Conservation (phyloP, 352 stramenopile genomes). For the Phytophthora uliginosa region DNA sequence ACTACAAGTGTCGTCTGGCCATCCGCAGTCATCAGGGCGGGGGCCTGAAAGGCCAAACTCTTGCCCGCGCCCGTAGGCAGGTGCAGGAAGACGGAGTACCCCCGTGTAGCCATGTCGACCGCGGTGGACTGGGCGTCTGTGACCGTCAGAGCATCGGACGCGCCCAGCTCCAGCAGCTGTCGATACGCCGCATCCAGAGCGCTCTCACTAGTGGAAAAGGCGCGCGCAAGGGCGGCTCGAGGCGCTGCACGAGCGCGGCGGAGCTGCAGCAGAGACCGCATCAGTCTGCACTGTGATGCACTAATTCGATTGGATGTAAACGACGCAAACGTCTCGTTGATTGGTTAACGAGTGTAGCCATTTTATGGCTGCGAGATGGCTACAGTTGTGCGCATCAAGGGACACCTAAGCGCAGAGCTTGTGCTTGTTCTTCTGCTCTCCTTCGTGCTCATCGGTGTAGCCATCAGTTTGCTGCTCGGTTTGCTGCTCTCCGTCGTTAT, state of each 20-base stretch:
- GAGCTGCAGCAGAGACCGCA: slow-evolving; percentile 20
- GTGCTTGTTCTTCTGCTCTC: slow-evolving; percentile 1
- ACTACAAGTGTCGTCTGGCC: slow-evolving; percentile 70
- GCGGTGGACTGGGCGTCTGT: slow-evolving; percentile 56
- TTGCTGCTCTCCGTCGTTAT: not conserved
- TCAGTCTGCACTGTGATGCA: slow-evolving; percentile 3
- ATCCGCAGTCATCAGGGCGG: slow-evolving; percentile 56
- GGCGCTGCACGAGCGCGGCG: slow-evolving; percentile 1
- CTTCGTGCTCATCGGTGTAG: not conserved
- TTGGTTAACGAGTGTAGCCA: slow-evolving; percentile 17
- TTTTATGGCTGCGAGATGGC: not conserved
- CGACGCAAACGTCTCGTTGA: slow-evolving; percentile 1
- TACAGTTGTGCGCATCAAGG: slow-evolving; percentile 11
- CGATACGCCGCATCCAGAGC: slow-evolving; percentile 43
- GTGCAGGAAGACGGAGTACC: slow-evolving; percentile 82
- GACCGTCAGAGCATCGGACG: slow-evolving; percentile 32
- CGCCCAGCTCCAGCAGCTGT: slow-evolving; percentile 47
- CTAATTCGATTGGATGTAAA: slow-evolving; percentile 19
- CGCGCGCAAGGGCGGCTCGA: not conserved
- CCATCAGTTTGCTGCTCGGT: not conserved
- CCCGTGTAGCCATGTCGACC: slow-evolving; percentile 48
- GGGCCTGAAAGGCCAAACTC: slow-evolving; percentile 83
- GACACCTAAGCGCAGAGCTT: slow-evolving; percentile 9
- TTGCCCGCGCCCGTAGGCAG: slow-evolving; percentile 84
- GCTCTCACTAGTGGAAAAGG: slow-evolving; percentile 6